Evolutionary conservation across 2,329 filamentous ascomycete genomes (phyloP).

Genomic region (Pestalotiopsis sp.): DNA sequence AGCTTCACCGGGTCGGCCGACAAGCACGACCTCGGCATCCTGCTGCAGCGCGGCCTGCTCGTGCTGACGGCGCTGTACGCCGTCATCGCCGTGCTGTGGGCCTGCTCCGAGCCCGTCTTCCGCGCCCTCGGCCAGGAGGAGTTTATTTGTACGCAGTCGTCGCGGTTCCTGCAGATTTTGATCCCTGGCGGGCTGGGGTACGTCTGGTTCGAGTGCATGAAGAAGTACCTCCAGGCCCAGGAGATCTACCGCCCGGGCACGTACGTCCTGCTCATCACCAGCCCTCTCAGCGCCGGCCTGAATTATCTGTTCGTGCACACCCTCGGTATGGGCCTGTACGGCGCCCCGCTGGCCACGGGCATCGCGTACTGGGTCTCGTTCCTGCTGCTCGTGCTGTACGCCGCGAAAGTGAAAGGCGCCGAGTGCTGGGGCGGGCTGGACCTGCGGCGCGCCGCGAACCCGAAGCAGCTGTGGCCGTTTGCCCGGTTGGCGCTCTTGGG

Average conservation of each 20-base stretch:
- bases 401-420: conserved; percentile 69
- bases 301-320: conserved; percentile 81
- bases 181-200: conserved; percentile 85
- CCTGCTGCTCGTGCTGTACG: conserved; percentile 72
- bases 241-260: conserved; percentile 79
- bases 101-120: conserved; percentile 75
- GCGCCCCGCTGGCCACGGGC: conserved; percentile 80
- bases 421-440: conserved; percentile 80
- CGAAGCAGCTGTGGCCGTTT: conserved; percentile 72
- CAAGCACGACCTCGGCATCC: conserved; percentile 75
- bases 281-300: conserved; percentile 77
- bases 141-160: conserved; percentile 73
- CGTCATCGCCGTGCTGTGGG: conserved; percentile 74
- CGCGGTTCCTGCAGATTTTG: conserved; percentile 71
- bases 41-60: conserved; percentile 76
- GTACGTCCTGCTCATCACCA: conserved; percentile 81
- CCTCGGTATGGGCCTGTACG: conserved; percentile 71
- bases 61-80: conserved; percentile 74
- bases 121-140: conserved; percentile 75
- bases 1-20: conserved; percentile 81
- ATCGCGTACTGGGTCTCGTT: conserved; percentile 89
- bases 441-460: conserved; percentile 52
- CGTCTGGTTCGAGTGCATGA: conserved; percentile 84
- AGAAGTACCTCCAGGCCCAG: conserved; percentile 88
- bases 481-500: conserved; percentile 75